Base-by-base conservation (phyloP, 1,284 basidiomycete genomes). In the Ceratobasidium sp. region DNA sequence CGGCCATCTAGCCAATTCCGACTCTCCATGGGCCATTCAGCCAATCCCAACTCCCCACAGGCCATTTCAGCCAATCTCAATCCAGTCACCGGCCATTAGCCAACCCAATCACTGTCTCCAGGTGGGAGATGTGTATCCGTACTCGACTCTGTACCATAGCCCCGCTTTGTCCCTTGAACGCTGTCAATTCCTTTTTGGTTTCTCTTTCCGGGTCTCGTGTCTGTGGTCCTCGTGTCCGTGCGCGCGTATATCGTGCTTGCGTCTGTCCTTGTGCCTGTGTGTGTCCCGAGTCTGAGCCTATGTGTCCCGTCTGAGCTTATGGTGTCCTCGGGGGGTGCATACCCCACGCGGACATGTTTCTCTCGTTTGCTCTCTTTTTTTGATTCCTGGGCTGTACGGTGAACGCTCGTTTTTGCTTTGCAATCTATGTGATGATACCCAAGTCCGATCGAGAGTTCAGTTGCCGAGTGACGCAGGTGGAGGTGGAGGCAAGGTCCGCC, bases 91-190 rank as follows among this genome's bases (percentile, higher is more conserved):
- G n/a, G n/a, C n/a, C n/a, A n/a, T n/a, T n/a, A n/a, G n/a, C n/a
- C n/a, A n/a, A n/a, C n/a, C n/a, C n/a, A n/a, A n/a, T n/a, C n/a
- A 55, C 53, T 55, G 38, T 17, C 32, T 13, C 53, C 31, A 27
- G 57, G 57, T 45, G 57, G 40, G 43, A 49, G 57, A 60, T 60
- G 40, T 60, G 57, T 60, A 60, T 60, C 57, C 29, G 38, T 60
- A 60, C 35, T 38, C 25, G 40, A 20, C n/a, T 15, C 13, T 55
- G 53, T 55, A 55, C 53, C 31, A 55, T 55, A 55, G n/a, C n/a
- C n/a, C n/a, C n/a, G n/a, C n/a, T n/a, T n/a, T n/a, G n/a, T n/a
- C 31, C 25, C 34, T 34, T 43, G 35, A 32, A 31, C 42, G 57
- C 57, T 60, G 43, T 38, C 53, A 15, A 10, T 17, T 10, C 17